These are phyloP conservation scores for Pseudopithomyces chartarum DNA, from an alignment of 2,329 filamentous ascomycete genomes.

Conservation along the genomic window DNA sequence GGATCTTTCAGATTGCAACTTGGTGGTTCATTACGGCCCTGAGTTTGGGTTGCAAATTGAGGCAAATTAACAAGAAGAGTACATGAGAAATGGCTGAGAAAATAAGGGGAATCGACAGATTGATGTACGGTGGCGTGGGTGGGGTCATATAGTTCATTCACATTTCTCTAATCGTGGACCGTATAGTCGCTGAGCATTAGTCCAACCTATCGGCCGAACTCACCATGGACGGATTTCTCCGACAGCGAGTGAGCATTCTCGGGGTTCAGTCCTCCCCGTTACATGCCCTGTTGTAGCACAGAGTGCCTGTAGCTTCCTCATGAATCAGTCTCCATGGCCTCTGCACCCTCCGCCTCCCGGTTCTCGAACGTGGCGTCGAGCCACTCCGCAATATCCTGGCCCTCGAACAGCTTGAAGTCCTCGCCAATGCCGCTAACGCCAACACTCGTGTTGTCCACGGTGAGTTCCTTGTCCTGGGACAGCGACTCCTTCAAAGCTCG, in stretches of 20 bases:
- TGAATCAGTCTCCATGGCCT: conserved; percentile 63
- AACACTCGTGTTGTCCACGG: conserved; percentile 93
- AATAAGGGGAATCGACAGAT: background rate
- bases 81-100: background rate
- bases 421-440: conserved; percentile 80
- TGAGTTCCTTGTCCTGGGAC: conserved; percentile 96
- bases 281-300: background rate
- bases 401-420: conserved; percentile 89
- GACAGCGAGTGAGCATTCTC: background rate
- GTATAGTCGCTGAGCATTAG: background rate
- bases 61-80: no score
- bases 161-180: conserved; percentile 1
- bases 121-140: background rate
- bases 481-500: conserved; percentile 92
- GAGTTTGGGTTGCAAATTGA: no score
- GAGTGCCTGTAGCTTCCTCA: conserved; percentile 14
- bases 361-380: conserved; percentile 71
- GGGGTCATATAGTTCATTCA: background rate
- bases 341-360: conserved; percentile 46
- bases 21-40: no score
- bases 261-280: background rate
- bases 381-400: conserved; percentile 82
- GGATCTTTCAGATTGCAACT: no score
- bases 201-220: background rate
- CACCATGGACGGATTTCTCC: background rate